Evolutionary conservation across 805 yeast genomes (phyloP).

Genomic region (Danielia oregonensis): DNA sequence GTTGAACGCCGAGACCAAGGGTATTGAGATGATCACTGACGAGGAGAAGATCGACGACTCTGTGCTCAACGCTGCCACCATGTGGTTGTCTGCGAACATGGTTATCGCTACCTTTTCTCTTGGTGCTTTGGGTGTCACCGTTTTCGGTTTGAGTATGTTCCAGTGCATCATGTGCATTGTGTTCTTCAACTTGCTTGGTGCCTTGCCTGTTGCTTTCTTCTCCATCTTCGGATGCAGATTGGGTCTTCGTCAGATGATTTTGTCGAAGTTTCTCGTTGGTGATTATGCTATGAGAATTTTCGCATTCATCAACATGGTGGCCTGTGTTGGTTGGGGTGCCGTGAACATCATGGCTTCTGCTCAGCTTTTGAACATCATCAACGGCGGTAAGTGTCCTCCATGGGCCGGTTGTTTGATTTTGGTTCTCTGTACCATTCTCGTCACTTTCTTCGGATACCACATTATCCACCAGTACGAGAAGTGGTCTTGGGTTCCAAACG

Average conservation of each 20-base stretch:
- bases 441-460: conserved; percentile 81
- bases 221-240: conserved; percentile 79
- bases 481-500: conserved; percentile 85
- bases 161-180: conserved; percentile 62
- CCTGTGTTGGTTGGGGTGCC: conserved; percentile 95
- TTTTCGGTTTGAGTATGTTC: conserved; percentile 70
- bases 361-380: conserved; percentile 74
- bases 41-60: conserved; percentile 71
- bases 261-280: conserved; percentile 77
- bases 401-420: conserved; percentile 88
- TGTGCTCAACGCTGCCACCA: conserved; percentile 66
- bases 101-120: conserved; percentile 79
- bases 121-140: conserved; percentile 60
- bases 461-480: conserved; percentile 80
- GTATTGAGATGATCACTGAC: conserved; percentile 78
- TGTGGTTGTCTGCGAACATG: conserved; percentile 91
- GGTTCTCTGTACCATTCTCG: conserved; percentile 60
- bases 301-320: conserved; percentile 71
- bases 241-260: conserved; percentile 85
- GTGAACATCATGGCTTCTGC: conserved; percentile 90
- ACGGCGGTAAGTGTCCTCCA: conserved; percentile 65
- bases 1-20: conserved; percentile 51
- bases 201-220: conserved; percentile 75
- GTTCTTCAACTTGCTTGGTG: conserved; percentile 72
- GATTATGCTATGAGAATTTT: conserved; percentile 71